phyloP scores from a whole-genome alignment of 805 yeast genomes.

The Lipomyces yamanashiensis region DNA sequence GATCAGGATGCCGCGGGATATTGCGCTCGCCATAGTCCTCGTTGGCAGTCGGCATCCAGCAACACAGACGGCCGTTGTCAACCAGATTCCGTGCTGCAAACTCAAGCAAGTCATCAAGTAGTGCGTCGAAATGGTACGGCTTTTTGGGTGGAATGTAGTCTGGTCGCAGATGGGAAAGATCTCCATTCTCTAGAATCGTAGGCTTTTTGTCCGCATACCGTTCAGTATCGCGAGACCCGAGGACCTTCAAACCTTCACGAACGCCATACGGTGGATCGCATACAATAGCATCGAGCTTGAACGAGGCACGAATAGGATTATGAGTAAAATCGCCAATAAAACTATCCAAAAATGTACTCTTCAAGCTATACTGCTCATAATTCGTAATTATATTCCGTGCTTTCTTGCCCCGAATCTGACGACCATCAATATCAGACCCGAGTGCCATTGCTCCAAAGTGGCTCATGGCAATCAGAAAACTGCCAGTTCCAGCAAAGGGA shows the following conservation, averaged over 20 bases:
- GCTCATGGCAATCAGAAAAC: slow-evolving; percentile 86
- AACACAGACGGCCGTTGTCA: slow-evolving; percentile 77
- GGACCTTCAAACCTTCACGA: slow-evolving; percentile 89
- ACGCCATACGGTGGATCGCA: slow-evolving; percentile 99
- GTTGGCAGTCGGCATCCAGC: slow-evolving; percentile 98
- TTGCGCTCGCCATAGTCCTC: slow-evolving; percentile 71
- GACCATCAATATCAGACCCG: slow-evolving; percentile 91
- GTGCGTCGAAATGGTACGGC: slow-evolving; percentile 77
- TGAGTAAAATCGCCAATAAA: slow-evolving; percentile 95
- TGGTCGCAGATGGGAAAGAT: slow-evolving; percentile 49
- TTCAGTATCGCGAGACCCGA: slow-evolving; percentile 78
- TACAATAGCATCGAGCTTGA: slow-evolving; percentile 76
- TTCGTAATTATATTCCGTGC: slow-evolving; percentile 60
- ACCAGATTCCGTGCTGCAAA: slow-evolving; percentile 77
- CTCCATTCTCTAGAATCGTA: slow-evolving; percentile 33
- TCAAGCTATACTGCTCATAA: slow-evolving; percentile 73
- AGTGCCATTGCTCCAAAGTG: slow-evolving; percentile 68
- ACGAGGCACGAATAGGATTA: slow-evolving; percentile 68
- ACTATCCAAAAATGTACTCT: slow-evolving; percentile 67
- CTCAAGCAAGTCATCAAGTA: slow-evolving; percentile 75
- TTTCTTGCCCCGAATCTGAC: slow-evolving; percentile 73
- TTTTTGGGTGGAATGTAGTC: slow-evolving; percentile 93
- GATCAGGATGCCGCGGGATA: slow-evolving; percentile 76
- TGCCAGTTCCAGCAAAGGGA: slow-evolving; percentile 97
- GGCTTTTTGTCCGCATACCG: slow-evolving; percentile 58